These are phyloP conservation scores for Lichtheimia ramosa DNA, from an alignment of 371 early-diverging fungal genomes.

Conservation along the genomic window DNA sequence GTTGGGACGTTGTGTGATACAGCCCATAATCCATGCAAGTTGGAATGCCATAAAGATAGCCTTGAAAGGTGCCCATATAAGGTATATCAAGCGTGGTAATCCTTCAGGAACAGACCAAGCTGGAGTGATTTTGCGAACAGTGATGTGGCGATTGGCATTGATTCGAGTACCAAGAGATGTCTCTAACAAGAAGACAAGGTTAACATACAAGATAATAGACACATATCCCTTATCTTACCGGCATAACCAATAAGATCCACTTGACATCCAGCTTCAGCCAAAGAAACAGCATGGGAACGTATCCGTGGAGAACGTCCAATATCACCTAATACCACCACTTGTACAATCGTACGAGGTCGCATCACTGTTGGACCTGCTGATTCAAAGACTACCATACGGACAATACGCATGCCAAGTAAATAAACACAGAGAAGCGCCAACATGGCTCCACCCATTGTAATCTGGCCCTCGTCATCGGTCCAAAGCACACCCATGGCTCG, in stretches of 20 bases:
- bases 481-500: not conserved
- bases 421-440: constrained; percentile 41
- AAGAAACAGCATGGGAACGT: constrained; percentile 87
- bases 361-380: constrained; percentile 15
- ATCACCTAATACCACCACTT: constrained; percentile 88
- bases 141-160: constrained; percentile 39
- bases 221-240: constrained; percentile 49
- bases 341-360: constrained; percentile 40
- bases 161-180: constrained; percentile 39
- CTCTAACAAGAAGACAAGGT: constrained; percentile 33
- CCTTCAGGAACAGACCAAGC: constrained; percentile 57
- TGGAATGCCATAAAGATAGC: constrained; percentile 44
- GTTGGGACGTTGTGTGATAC: constrained; percentile 54
- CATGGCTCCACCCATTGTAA: constrained; percentile 33
- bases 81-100: constrained; percentile 52
- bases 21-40: constrained; percentile 48
- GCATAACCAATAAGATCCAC: constrained; percentile 88
- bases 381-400: constrained; percentile 39
- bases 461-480: constrained; percentile 19
- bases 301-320: constrained; percentile 96
- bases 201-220: too few species aligned
- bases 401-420: constrained; percentile 32
- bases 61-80: constrained; percentile 69
- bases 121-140: constrained; percentile 38
- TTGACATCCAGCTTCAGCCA: constrained; percentile 66